Evolutionary conservation across 1,284 basidiomycete species (phyloP).

Genomic region (Amylostereum areolatum): DNA sequence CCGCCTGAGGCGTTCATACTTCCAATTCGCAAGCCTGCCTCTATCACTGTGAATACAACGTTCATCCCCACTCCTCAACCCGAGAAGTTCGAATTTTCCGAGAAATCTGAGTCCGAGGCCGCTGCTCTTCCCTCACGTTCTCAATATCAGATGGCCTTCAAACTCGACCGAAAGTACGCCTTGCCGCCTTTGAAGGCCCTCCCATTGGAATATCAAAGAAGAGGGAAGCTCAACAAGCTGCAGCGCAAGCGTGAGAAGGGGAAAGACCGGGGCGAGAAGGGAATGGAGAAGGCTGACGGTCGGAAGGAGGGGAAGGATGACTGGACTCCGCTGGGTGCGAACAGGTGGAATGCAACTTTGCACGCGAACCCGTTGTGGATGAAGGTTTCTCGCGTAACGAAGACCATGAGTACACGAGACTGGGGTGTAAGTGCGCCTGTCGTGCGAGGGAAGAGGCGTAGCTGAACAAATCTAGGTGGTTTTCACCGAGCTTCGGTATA

Average conservation of each 20-base stretch:
- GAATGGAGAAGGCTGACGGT: slow-evolving; percentile 30
- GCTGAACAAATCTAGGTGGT: slow-evolving; percentile 49
- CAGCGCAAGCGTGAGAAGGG: slow-evolving; percentile 55
- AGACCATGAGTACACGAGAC: slow-evolving; percentile 71
- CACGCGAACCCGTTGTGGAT: slow-evolving; percentile 70
- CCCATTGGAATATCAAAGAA: slow-evolving; percentile 60
- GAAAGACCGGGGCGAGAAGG: slow-evolving; percentile 27
- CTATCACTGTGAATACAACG: slow-evolving; percentile 10
- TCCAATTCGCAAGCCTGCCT: slow-evolving; percentile 6
- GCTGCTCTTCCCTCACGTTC: slow-evolving; percentile 20
- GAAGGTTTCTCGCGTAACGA: slow-evolving; percentile 59
- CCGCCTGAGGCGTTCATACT: slow-evolving; percentile 11
- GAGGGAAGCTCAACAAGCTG: slow-evolving; percentile 46
- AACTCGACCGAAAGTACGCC: slow-evolving; percentile 43
- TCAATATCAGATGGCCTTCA: slow-evolving; percentile 13
- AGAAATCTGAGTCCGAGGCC: slow-evolving; percentile 6
- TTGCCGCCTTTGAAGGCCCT: slow-evolving; percentile 57
- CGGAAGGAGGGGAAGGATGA: slow-evolving; percentile 61
- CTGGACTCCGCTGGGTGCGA: slow-evolving; percentile 60
- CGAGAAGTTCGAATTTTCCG: slow-evolving; percentile 14
- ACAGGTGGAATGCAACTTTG: slow-evolving; percentile 65
- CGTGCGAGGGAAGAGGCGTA: background rate
- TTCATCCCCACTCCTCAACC: slow-evolving; percentile 10
- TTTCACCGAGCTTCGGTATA: slow-evolving; percentile 67
- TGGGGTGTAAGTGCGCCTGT: slow-evolving; percentile 57